Evolutionary conservation across 805 yeast genomes (phyloP).

Genomic region (Grigorovia jiainica): DNA sequence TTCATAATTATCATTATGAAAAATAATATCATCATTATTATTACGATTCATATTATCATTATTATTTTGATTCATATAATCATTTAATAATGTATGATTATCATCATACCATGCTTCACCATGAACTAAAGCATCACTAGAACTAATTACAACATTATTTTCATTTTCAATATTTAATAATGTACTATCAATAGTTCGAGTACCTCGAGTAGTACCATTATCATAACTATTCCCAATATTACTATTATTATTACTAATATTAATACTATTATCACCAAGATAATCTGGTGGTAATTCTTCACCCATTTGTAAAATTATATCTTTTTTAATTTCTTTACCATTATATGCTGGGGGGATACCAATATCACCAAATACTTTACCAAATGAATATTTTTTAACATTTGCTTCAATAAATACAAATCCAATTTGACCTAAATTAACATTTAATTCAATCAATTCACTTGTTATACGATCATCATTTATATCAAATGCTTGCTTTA

Average conservation of each 20-base stretch:
- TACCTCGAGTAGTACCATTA: background rate
- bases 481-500: slow-evolving; percentile 18
- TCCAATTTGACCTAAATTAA: slow-evolving; percentile 69
- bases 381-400: slow-evolving; percentile 80
- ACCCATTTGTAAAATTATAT: slow-evolving; percentile 57
- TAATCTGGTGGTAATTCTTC: slow-evolving; percentile 65
- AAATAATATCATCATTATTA: background rate
- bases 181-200: too few relatives aligned
- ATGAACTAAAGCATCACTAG: background rate
- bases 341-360: slow-evolving; percentile 38
- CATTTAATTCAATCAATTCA: slow-evolving; percentile 37
- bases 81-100: background rate
- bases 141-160: background rate
- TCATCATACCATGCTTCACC: slow-evolving; percentile 41
- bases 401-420: slow-evolving; percentile 76
- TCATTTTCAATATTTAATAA: background rate
- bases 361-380: slow-evolving; percentile 32
- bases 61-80: background rate
- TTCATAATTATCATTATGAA: slow-evolving; percentile 18
- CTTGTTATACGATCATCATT: slow-evolving; percentile 15
- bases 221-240: background rate
- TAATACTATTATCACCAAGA: slow-evolving; percentile 27
- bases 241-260: background rate
- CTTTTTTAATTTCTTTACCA: slow-evolving; percentile 34
- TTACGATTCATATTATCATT: background rate